These are phyloP conservation scores for Aegilops speltoides DNA, from an alignment of 176 grass and related monocot species.

Conservation along the genomic window DNA sequence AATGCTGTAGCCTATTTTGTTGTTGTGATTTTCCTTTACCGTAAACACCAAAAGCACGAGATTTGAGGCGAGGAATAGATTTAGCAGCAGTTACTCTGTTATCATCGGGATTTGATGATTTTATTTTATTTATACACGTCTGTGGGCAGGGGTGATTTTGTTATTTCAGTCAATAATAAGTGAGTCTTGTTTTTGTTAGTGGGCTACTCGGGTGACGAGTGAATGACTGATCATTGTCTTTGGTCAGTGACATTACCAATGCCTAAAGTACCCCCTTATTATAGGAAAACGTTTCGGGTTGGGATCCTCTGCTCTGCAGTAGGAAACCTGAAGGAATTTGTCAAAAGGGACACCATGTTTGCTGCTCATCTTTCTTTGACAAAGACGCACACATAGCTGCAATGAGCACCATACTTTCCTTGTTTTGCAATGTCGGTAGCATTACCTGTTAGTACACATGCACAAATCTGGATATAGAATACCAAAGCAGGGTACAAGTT, in stretches of 20 bases:
- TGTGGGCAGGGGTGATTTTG: neutral
- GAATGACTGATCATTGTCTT: neutral
- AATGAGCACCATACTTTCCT: neutral
- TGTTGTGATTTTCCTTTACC: neutral
- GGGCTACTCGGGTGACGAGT: neutral
- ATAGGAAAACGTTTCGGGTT: neutral
- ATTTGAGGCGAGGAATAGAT: neutral
- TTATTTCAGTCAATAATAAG: too few relatives aligned
- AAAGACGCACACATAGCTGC: neutral
- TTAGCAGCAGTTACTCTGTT: neutral
- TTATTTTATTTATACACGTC: neutral
- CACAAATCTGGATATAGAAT: neutral
- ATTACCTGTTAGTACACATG: neutral
- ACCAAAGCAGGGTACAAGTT: neutral
- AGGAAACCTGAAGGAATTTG: neutral
- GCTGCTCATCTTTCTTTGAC: neutral
- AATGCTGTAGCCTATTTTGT: neutral
- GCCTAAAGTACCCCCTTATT: neutral
- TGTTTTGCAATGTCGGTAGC: neutral
- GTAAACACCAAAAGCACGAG: neutral
- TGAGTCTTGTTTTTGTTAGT: neutral
- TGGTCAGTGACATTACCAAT: neutral
- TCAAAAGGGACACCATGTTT: neutral
- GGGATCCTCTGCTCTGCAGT: neutral
- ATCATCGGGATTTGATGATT: neutral